Conservation (phyloP, 768 basidiomycete genomes). For the Leccinum rimulosum region DNA sequence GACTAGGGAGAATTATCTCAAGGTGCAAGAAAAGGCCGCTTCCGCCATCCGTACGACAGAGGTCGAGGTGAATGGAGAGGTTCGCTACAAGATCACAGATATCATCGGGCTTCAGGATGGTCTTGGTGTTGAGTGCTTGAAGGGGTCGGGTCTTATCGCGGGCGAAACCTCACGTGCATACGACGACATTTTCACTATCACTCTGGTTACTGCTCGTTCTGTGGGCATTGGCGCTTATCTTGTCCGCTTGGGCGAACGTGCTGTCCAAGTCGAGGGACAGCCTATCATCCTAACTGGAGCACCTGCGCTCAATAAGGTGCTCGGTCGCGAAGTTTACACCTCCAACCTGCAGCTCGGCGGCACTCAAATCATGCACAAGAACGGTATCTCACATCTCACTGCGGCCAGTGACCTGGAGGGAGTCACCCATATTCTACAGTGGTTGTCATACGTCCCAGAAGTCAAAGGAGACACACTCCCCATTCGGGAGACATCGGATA, state of each 20-base stretch:
- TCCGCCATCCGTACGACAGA: slow-evolving; percentile 79
- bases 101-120: slow-evolving; percentile 98
- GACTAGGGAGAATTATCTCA: slow-evolving; percentile 86
- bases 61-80: slow-evolving; percentile 82
- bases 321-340: slow-evolving; percentile 98
- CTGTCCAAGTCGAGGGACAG: slow-evolving; percentile 98
- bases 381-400: slow-evolving; percentile 95
- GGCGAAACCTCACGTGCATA: slow-evolving; percentile 98
- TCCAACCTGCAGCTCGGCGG: slow-evolving; percentile 98
- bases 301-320: slow-evolving; percentile 95
- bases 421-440: slow-evolving; percentile 88
- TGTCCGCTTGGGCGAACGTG: slow-evolving; percentile 94
- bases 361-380: slow-evolving; percentile 99
- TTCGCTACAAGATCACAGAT: slow-evolving; percentile 91
- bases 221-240: slow-evolving; percentile 99
- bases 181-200: slow-evolving; percentile 99
- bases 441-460: slow-evolving; percentile 93
- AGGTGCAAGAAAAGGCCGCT: slow-evolving; percentile 82
- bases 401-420: slow-evolving; percentile 95
- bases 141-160: slow-evolving; percentile 96
- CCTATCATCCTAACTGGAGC: slow-evolving; percentile 99
- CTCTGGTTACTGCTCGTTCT: slow-evolving; percentile 96
- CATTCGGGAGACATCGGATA: slow-evolving; percentile 65
- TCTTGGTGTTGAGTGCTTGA: slow-evolving; percentile 93
- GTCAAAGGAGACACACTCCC: slow-evolving; percentile 78